phyloP scores from a whole-genome alignment of 805 yeast species.

The Starmerella kuoi region DNA sequence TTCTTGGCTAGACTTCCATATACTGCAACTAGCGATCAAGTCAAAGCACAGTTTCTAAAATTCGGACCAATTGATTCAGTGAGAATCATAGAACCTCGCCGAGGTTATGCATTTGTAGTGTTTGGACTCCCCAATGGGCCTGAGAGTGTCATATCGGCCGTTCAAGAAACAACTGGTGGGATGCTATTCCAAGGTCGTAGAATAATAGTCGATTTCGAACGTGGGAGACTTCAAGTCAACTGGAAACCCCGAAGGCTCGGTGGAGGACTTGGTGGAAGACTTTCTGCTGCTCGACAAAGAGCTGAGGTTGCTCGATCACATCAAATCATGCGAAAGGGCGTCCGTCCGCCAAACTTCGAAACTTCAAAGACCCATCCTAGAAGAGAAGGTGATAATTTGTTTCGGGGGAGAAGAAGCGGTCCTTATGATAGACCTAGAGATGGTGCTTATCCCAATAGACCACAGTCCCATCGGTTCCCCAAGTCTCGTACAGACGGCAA shows the following conservation, averaged over 20 bases:
- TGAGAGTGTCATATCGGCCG: conserved; percentile 43
- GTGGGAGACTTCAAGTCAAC: conserved; percentile 29
- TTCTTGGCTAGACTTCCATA: conserved; percentile 67
- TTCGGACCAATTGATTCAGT: conserved; percentile 62
- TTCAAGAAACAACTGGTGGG: conserved; percentile 42
- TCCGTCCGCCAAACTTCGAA: neutral
- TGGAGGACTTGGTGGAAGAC: conserved; percentile 78
- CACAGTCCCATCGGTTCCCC: neutral
- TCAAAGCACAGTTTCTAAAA: conserved; percentile 46
- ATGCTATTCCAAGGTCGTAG: conserved; percentile 40
- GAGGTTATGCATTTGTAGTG: conserved; percentile 77
- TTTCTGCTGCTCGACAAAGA: conserved; percentile 7
- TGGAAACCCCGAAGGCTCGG: conserved; percentile 46
- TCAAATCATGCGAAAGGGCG: conserved; percentile 3
- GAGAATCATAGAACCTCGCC: conserved; percentile 43
- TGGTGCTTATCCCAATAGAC: neutral
- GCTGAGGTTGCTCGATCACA: conserved; percentile 12
- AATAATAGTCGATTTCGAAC: conserved; percentile 34
- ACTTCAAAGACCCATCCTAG: neutral
- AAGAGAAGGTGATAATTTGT: neutral
- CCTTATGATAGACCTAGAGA: neutral
- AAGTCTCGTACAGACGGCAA: too few species aligned
- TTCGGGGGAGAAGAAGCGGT: neutral
- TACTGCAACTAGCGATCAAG: conserved; percentile 50
- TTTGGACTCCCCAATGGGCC: conserved; percentile 45